Conservation (phyloP, 2,329 filamentous ascomycete species). For the Nothopassalora personata region DNA sequence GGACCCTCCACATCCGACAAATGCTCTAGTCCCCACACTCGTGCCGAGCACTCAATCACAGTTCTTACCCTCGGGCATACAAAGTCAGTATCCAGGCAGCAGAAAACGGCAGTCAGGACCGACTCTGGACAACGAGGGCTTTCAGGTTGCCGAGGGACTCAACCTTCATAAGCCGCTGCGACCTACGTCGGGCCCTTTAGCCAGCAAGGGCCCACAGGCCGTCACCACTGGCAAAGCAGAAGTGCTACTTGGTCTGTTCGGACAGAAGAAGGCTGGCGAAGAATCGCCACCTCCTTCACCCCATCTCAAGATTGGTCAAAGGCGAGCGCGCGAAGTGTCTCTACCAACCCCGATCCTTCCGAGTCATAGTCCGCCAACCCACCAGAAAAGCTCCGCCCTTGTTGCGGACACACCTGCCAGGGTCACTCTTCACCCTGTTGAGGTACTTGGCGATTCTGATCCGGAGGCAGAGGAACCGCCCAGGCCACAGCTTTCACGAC, state of each 20-base stretch:
- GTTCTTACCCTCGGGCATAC: background rate
- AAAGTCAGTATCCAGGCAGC: background rate
- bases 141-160: slow-evolving; percentile 23
- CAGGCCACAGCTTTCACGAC: background rate
- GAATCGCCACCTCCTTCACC: background rate
- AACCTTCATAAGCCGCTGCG: slow-evolving; percentile 24
- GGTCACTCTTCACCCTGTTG: background rate
- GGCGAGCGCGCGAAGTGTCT: background rate
- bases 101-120: slow-evolving; percentile 6
- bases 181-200: slow-evolving; percentile 2
- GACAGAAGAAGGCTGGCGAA: background rate
- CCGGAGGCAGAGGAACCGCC: background rate
- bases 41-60: background rate
- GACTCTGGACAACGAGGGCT: slow-evolving; percentile 21
- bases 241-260: background rate
- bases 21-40: background rate
- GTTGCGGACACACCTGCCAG: slow-evolving; percentile 1
- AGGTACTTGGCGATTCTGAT: background rate
- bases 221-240: background rate
- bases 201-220: background rate
- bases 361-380: background rate
- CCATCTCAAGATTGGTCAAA: background rate
- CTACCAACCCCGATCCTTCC: background rate
- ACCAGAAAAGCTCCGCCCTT: background rate
- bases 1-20: background rate